Conservation (phyloP, 1,139 yeast species). For the Suhomyces atakaporum region DNA sequence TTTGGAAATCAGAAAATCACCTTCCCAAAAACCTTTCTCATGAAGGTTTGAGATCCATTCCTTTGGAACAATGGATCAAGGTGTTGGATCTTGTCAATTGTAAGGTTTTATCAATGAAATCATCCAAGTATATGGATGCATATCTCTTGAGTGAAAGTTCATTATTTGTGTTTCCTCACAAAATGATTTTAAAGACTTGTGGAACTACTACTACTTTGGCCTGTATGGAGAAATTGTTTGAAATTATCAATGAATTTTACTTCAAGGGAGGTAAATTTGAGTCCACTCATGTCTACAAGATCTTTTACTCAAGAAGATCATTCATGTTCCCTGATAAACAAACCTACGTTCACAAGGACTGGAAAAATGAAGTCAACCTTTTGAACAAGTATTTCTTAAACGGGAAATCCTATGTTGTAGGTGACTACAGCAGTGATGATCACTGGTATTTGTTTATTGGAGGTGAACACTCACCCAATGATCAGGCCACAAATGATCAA, state of each 20-base stretch:
- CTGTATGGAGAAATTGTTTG: constrained; percentile 68
- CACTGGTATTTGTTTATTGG: constrained; percentile 91
- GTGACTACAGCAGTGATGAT: constrained; percentile 69
- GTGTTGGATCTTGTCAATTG: constrained; percentile 84
- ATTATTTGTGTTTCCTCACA: constrained; percentile 84
- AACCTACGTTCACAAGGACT: constrained; percentile 75
- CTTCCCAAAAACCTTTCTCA: constrained; percentile 38
- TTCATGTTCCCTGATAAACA: constrained; percentile 93
- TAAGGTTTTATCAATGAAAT: constrained; percentile 80
- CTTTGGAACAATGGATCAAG: constrained; percentile 66
- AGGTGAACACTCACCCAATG: constrained; percentile 24
- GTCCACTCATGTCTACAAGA: constrained; percentile 54
- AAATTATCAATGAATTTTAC: constrained; percentile 40
- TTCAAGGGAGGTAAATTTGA: constrained; percentile 19
- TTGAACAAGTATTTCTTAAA: constrained; percentile 63
- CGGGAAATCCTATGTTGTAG: constrained; percentile 78
- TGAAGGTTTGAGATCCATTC: constrained; percentile 64
- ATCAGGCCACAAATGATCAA: constrained; percentile 51
- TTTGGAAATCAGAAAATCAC: constrained; percentile 47
- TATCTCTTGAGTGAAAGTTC: constrained; percentile 88
- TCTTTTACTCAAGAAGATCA: constrained; percentile 87
- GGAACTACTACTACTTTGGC: constrained; percentile 92
- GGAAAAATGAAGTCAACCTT: constrained; percentile 77
- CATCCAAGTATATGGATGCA: constrained; percentile 70
- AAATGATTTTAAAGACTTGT: constrained; percentile 86